Base-by-base conservation (phyloP, 306 rosid genomes). In the Luffa acutangula region DNA sequence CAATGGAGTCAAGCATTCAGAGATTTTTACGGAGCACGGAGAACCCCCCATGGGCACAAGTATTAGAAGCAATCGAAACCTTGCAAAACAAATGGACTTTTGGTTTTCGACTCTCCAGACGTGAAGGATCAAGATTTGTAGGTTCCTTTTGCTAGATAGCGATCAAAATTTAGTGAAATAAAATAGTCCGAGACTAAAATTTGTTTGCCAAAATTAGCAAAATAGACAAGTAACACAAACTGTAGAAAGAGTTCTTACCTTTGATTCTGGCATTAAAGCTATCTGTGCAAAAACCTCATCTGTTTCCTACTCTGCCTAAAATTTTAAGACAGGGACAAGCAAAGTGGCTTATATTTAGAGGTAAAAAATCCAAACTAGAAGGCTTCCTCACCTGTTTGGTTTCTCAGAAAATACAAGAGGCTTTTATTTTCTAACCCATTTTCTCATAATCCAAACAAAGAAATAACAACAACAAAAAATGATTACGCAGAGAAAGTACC, bases 11-110 rank as follows among this genome's bases (percentile, higher is more conserved):
- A 93, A 97, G 86, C 97, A 91, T 70, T 89, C 98, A 0, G 93
- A 91, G 58, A 41, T 93, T 97, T 86, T 90, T 93, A 51, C 98
- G 85, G 3, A 90, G 88, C 84, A 93, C 93, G 25, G 98, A 93
- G 86, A 93, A 93, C 45, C 98, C 98, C 3, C 98, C 98, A 81
- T 93, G 98, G 25, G 98, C 91, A 82, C 98, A 91, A 0, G 98
- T 93, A 85, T 93, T 97, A 0, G 97, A 93, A 2, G 97, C 96
- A 6, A 97, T 93, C 45, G 91, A 84, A 73, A 92, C 89, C 87
- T 93, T 93, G 86, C 86, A 82, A 88, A 93, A 93, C 0, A 91
- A 73, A 82, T 90, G 89, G 53, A 88, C 87, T 2, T 66, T 75
- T 0, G 91, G 90, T 66, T 84, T 88, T 39, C 80, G 85, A 79